Conservation (phyloP, 2,329 filamentous ascomycete species). For the Graphium sp. region DNA sequence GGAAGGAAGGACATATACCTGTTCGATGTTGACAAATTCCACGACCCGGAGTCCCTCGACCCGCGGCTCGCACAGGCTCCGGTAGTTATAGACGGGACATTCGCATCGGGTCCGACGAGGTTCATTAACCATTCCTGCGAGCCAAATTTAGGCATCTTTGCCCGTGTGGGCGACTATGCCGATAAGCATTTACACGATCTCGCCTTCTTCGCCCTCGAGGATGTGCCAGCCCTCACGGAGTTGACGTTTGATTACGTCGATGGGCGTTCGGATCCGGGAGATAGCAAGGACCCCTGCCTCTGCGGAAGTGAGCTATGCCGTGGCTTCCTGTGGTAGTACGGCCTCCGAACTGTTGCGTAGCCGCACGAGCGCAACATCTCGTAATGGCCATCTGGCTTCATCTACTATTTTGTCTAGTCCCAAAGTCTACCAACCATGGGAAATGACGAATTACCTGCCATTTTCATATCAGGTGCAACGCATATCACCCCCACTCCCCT, state of each 20-base stretch:
- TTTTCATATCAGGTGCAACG: no score
- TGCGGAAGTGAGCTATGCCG: conserved; percentile 53
- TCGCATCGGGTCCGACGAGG: conserved; percentile 59
- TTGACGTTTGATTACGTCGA: conserved; percentile 70
- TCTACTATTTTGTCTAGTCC: no score
- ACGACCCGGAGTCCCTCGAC: conserved; percentile 35
- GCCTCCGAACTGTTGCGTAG: no score
- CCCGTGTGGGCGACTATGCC: conserved; percentile 59
- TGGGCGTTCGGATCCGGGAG: conserved; percentile 34
- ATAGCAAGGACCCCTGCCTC: conserved; percentile 41
- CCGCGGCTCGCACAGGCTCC: conserved; percentile 35
- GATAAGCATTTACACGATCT: conserved; percentile 62
- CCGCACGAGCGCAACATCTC: no score
- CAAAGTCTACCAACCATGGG: no score
- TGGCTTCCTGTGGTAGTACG: conserved; percentile 45
- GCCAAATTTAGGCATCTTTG: conserved; percentile 66
- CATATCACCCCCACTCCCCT: no score
- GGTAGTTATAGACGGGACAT: conserved; percentile 54
- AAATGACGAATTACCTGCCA: no score
- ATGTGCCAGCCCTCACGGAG: conserved; percentile 50
- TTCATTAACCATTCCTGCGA: conserved; percentile 77
- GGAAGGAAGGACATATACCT: conserved; percentile 62
- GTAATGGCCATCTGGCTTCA: no score
- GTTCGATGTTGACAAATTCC: conserved; percentile 71
- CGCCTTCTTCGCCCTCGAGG: conserved; percentile 54